Percentiles rank a stretch among this genome's conserved stretches.
Conservation (phyloP, 2,329 filamentous ascomycete genomes). For the Stromatinia cepivora region DNA sequence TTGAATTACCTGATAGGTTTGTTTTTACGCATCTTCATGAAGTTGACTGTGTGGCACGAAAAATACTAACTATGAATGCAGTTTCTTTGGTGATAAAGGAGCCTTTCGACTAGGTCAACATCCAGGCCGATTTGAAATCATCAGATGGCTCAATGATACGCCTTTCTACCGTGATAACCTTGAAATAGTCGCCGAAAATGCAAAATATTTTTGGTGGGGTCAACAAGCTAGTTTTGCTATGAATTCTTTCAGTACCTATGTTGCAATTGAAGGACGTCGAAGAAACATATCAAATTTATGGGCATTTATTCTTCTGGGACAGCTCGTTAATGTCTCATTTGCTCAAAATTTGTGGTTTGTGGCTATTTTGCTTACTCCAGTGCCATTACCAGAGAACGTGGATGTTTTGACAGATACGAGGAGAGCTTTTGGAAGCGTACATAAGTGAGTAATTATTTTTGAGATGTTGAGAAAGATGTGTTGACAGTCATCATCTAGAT, state of each 20-base stretch:
- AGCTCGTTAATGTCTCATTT: conserved; percentile 60
- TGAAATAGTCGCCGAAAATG: conserved; percentile 55
- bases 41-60: conserved; percentile 16
- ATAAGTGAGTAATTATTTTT: conserved; percentile 11
- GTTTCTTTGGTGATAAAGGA: conserved; percentile 40
- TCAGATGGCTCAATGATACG: conserved; percentile 38
- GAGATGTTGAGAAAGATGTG: conserved; percentile 1
- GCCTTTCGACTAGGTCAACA: conserved; percentile 37
- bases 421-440: conserved; percentile 5
- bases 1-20: conserved; percentile 44
- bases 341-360: conserved; percentile 65
- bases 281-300: conserved; percentile 56
- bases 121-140: conserved; percentile 37
- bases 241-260: conserved; percentile 56
- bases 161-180: conserved; percentile 43
- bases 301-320: conserved; percentile 59
- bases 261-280: conserved; percentile 59
- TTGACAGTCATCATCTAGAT: conserved; percentile 33
- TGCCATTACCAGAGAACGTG: conserved; percentile 46
- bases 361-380: conserved; percentile 56
- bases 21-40: conserved; percentile 25
- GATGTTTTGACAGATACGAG: conserved; percentile 29
- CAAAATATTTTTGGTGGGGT: conserved; percentile 61
- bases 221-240: conserved; percentile 59
- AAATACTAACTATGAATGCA: conserved; percentile 25